These are phyloP conservation scores for Ramalina intermedia DNA, from an alignment of 495 filamentous ascomycete species.

Conservation along the genomic window DNA sequence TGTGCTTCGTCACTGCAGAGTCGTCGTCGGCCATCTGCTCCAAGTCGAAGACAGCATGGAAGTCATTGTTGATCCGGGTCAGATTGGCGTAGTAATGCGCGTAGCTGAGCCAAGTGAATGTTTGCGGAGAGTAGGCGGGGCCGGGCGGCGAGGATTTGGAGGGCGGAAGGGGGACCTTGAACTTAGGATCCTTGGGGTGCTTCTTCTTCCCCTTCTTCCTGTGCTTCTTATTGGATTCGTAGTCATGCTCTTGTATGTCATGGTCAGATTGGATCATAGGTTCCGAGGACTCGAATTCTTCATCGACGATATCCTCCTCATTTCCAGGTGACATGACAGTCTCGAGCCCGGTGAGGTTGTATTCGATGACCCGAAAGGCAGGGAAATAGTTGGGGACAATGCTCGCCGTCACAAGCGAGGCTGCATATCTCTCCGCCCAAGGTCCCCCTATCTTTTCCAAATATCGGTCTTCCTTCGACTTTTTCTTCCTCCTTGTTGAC, in stretches of 20 bases:
- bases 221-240: conserved; percentile 3
- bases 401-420: conserved; percentile 67
- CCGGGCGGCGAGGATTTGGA: conserved; percentile 63
- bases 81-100: conserved; percentile 92
- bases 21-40: conserved; percentile 1
- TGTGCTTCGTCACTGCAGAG: conserved; percentile 18
- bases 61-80: conserved; percentile 65
- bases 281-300: neutral
- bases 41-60: conserved; percentile 8
- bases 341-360: conserved; percentile 78
- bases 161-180: conserved; percentile 56
- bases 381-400: conserved; percentile 91
- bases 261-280: neutral
- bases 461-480: conserved; percentile 32
- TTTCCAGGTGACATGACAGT: conserved; percentile 8
- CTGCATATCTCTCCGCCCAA: conserved; percentile 72
- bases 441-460: conserved; percentile 57
- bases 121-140: conserved; percentile 81
- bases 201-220: conserved; percentile 44
- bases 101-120: conserved; percentile 59
- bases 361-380: conserved; percentile 72
- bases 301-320: neutral
- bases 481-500: conserved; percentile 32
- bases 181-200: conserved; percentile 40
- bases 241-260: neutral